Base-by-base conservation (phyloP, 1,284 basidiomycete species). In the Cutaneotrichosporon arboriforme region DNA sequence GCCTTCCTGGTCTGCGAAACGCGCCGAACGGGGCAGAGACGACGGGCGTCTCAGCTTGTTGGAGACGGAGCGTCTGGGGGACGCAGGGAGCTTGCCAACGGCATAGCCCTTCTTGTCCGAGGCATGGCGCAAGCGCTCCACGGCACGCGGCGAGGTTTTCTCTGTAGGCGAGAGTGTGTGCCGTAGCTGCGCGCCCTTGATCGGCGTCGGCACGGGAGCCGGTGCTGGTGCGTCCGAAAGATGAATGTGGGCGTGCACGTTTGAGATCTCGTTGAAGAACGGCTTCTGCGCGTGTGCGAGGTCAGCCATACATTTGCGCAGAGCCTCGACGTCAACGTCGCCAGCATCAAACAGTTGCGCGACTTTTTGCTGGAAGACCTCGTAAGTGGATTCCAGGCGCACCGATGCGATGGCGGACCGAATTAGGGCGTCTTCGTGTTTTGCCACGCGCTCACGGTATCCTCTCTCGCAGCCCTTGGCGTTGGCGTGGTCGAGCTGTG, bases 401-500 rank as follows among this genome's bases (percentile, higher is more conserved):
- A 87, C 86, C n/a, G 91, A 79, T 73, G 78, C 80, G 18, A 52
- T 46, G 18, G 52, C 51, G 13, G 33, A 44, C 8, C 39, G 42
- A 17, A 90, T 83, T 52, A 88, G 76, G 15, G 84, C 77, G 60
- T 83, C 80, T 2, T 86, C 82, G 69, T 90, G 85, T 49, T 81
- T 78, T 21, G 77, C 77, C 13, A 88, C 79, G 2, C 83, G 82
- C 43, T 82, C 81, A 47, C 79, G 79, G 69, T 89, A 78, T 2
- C 83, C 84, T 47, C 84, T 82, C 53, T 83, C 79, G 65, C 87
- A 83, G 20, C 82, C 83, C 64, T 87, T 83, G 0, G 84, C 81
- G 67, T 85, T 85, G 33, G 81, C 75, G 39, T 78, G 79, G 56
- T 89, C 87, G 76, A 92, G 83, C 64, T 88, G 85, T 0, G 83